A percentile compares a stretch with the other conserved stretches of the same genome.
Evolutionary conservation across 371 early-diverging fungal species (phyloP).

Genomic region (Mortierella sp.): DNA sequence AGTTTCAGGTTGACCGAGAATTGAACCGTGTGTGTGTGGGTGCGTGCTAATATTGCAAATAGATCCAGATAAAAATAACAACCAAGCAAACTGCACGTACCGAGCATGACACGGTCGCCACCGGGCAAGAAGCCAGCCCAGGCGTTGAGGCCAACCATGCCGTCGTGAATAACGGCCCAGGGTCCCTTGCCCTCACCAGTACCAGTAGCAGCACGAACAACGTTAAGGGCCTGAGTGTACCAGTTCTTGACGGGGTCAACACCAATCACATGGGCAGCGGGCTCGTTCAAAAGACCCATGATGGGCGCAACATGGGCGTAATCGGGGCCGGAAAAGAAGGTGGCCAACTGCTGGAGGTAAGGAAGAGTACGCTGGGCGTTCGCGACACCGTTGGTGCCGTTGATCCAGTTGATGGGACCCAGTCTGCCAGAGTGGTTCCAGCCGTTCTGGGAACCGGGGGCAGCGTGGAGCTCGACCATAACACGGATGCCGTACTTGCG

Average conservation of each 20-base stretch:
- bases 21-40: background rate
- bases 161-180: constrained; percentile 55
- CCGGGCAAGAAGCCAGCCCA: constrained; percentile 49
- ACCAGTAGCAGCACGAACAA: constrained; percentile 29
- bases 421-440: constrained; percentile 62
- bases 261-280: constrained; percentile 34
- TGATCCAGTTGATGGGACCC: constrained; percentile 35
- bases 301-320: constrained; percentile 66
- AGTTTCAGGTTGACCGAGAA: background rate
- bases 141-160: constrained; percentile 38
- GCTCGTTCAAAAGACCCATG: constrained; percentile 69
- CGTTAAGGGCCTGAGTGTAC: constrained; percentile 37
- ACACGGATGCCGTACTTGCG: constrained; percentile 66
- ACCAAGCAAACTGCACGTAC: constrained; percentile 13
- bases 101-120: constrained; percentile 34
- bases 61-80: background rate
- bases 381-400: constrained; percentile 20
- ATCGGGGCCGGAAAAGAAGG: constrained; percentile 55
- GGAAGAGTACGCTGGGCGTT: constrained; percentile 46
- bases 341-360: constrained; percentile 21
- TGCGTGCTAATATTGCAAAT: background rate
- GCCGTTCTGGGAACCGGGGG: constrained; percentile 74
- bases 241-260: constrained; percentile 41
- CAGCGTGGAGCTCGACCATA: constrained; percentile 71
- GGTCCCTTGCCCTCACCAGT: constrained; percentile 46